Evolutionary conservation across 2,329 filamentous ascomycete genomes (phyloP), one percentile per base, ranked within the genome.

Genomic region (Ophiocordyceps camponoti-rufipedis): DNA sequence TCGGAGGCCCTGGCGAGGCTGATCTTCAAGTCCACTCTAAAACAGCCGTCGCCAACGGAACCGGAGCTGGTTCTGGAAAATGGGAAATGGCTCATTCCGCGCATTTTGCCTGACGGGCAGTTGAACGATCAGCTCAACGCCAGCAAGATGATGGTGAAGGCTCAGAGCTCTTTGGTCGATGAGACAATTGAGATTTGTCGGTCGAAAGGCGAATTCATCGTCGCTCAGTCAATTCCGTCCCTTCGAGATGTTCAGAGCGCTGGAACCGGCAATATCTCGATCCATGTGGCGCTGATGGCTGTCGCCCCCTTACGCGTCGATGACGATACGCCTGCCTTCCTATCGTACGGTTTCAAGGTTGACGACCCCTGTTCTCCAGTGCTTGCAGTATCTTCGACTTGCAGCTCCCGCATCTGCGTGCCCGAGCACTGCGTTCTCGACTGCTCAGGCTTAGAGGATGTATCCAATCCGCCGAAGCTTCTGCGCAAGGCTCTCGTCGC

Each of bases 81-180:
- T 3, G 35, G 35, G 35, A 44, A 14, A 5, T 44, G 43, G 43
- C 16, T 41, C 43, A 41, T 44, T 14, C 43, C 43, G 12, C 43
- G 43, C 11, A 44, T 44, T 9, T 13, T 44, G 12, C 43, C 43
- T 9, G 43, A 44, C 19, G 16, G 28, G 12, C 35, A 14, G 9
- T 13, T 44, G 6, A 44, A 44, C 43, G n/a, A 41, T 12, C 43
- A 40, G 8, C 43, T 44, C n/a, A 44, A 41, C 18, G 38, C 35
- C n/a, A 29, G 43, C 28, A 44, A 44, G 43, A 44, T 44, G 35
- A 23, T 23, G 10, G 35, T 44, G 14, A 23, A 39, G 38, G 19
- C 16, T 16, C 43, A 3, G 8, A 32, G 28, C 28, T 32, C 35
- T 6, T n/a, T 23, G 7, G 18, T 12, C 11, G 14, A 18, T 12